phyloP scores from a whole-genome alignment of 371 early-diverging fungal genomes.

The Actinomortierella ambigua region DNA sequence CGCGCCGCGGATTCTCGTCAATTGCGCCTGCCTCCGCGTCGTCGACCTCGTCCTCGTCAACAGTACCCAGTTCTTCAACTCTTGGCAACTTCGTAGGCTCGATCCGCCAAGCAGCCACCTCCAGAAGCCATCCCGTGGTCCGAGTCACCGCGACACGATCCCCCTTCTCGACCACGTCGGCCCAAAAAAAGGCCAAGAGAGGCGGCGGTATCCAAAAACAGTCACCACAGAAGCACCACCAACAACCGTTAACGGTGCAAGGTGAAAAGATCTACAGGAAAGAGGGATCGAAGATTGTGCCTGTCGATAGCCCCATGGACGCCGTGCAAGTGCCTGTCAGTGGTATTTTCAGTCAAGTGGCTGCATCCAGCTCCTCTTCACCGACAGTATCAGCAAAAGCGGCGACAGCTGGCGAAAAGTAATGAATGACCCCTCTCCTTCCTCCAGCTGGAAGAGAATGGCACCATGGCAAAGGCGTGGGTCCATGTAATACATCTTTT shows the following conservation, averaged over 20 bases:
- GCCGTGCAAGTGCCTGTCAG: constrained; percentile 17
- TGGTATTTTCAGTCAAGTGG: constrained; percentile 17
- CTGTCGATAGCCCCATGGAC: constrained; percentile 5
- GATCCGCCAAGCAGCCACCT: too few relatives aligned
- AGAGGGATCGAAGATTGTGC: constrained; percentile 36
- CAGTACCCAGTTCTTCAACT: too few relatives aligned
- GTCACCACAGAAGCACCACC: constrained; percentile 6
- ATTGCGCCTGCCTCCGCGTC: too few relatives aligned
- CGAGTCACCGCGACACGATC: too few relatives aligned
- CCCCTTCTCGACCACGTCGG: not conserved
- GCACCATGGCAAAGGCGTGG: too few relatives aligned
- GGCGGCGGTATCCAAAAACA: too few relatives aligned
- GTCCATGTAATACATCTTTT: too few relatives aligned
- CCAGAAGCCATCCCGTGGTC: too few relatives aligned
- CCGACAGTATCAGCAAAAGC: not conserved
- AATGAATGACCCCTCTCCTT: not conserved
- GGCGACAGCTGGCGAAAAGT: not conserved
- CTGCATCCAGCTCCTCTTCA: not conserved
- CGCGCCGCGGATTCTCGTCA: too few relatives aligned
- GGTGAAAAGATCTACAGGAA: constrained; percentile 35
- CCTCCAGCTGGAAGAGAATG: not conserved
- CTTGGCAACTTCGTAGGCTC: too few relatives aligned
- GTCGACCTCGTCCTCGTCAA: too few relatives aligned
- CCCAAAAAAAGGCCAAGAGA: not conserved
- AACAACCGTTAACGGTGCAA: constrained; percentile 6